These are phyloP conservation scores for Chaetomium tenue DNA, from an alignment of 495 filamentous ascomycete species.

Conservation along the genomic window DNA sequence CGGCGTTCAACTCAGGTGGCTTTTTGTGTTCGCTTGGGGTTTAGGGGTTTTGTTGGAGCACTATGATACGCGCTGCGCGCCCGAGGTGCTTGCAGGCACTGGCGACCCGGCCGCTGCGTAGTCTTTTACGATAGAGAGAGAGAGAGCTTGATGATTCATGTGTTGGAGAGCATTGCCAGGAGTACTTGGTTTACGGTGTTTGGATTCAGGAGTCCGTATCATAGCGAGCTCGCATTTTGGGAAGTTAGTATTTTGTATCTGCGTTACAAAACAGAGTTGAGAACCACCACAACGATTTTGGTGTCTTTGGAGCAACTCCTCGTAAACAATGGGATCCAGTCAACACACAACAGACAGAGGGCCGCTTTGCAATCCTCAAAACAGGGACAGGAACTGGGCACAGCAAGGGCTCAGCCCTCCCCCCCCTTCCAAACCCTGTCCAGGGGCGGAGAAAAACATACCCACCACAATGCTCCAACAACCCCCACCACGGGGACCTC, in stretches of 20 bases:
- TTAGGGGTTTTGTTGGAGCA: conserved; percentile 1
- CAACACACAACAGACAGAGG: background rate
- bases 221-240: conserved; percentile 3
- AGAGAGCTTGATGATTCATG: conserved; percentile 4
- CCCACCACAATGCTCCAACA: background rate
- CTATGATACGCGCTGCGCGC: background rate
- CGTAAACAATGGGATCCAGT: background rate
- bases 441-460: background rate
- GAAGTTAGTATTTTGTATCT: background rate
- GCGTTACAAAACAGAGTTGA: background rate
- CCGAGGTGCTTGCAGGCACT: conserved; percentile 10
- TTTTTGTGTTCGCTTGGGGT: background rate
- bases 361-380: background rate
- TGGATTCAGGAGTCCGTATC: background rate
- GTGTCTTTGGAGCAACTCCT: background rate
- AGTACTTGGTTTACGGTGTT: conserved; percentile 8
- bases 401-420: background rate
- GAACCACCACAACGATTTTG: background rate
- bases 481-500: background rate
- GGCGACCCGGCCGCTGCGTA: background rate
- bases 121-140: conserved; percentile 1
- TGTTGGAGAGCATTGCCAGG: conserved; percentile 1
- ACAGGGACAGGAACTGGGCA: background rate
- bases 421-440: no score
- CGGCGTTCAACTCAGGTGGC: background rate